These are phyloP conservation scores for Chloromonas sp. DNA, from an alignment of 163 green algal species.

Conservation along the genomic window DNA sequence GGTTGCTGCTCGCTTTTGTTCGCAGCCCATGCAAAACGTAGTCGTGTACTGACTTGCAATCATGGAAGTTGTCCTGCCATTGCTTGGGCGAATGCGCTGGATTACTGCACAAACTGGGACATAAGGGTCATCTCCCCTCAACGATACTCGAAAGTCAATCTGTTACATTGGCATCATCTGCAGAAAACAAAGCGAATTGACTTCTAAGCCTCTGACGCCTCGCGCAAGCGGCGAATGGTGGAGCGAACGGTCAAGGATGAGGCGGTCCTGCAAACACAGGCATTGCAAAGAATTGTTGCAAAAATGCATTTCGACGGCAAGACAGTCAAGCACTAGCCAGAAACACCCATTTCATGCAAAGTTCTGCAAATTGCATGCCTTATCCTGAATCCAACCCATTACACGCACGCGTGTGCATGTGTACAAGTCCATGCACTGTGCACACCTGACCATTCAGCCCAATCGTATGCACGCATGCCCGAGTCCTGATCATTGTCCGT, in stretches of 20 bases:
- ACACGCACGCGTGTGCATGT: background rate
- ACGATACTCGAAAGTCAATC: background rate
- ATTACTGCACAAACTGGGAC: background rate
- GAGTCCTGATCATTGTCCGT: background rate
- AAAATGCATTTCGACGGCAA: no score
- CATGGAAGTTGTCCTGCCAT: background rate
- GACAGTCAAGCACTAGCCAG: no score
- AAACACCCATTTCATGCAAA: no score
- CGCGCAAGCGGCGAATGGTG: constrained; percentile 93
- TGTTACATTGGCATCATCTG: background rate
- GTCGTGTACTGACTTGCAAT: background rate
- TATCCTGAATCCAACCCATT: background rate
- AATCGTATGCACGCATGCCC: background rate
- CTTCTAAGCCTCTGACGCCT: constrained; percentile 79
- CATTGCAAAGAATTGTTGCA: background rate
- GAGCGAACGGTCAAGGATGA: constrained; percentile 90
- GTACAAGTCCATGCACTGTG: background rate
- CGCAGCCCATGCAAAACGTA: no score
- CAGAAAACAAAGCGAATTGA: background rate
- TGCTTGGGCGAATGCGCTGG: no score
- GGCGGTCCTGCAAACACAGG: constrained; percentile 56
- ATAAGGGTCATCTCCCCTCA: background rate
- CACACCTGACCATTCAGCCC: constrained; percentile 40
- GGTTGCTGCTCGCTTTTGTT: no score
- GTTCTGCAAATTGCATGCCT: no score